These are phyloP conservation scores for Halophytophthora batemanensis DNA, from an alignment of 352 stramenopile genomes.

Conservation along the genomic window DNA sequence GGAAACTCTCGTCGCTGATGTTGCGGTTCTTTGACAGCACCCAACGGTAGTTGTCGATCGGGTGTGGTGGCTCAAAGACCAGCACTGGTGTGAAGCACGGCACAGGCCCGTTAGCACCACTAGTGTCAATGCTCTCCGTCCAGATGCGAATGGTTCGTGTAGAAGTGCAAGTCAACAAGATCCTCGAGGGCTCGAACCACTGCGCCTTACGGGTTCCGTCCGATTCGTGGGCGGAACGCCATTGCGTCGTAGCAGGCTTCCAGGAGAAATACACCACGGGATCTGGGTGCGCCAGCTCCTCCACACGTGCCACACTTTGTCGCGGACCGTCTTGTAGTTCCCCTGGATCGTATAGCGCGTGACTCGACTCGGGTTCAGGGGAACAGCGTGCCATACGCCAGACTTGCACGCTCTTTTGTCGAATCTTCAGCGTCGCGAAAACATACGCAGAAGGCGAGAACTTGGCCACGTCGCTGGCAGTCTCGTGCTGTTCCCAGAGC, in stretches of 20 bases:
- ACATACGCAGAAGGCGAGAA: constrained; percentile 74
- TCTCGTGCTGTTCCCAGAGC: constrained; percentile 18
- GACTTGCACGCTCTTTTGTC: constrained; percentile 39
- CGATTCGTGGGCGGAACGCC: constrained; percentile 44
- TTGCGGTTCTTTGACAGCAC: constrained; percentile 80
- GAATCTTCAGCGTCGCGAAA: constrained; percentile 45
- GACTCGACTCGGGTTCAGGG: constrained; percentile 10
- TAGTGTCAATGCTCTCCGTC: constrained; percentile 38
- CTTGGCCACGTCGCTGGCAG: constrained; percentile 53
- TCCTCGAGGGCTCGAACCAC: constrained; percentile 71
- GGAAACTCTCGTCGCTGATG: constrained; percentile 76
- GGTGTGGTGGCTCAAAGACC: constrained; percentile 47
- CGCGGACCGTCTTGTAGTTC: background rate
- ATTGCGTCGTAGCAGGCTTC: constrained; percentile 69
- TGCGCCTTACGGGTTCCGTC: constrained; percentile 57
- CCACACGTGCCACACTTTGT: constrained; percentile 20
- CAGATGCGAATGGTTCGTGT: constrained; percentile 57
- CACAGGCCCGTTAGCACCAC: background rate
- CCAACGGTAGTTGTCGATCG: constrained; percentile 71
- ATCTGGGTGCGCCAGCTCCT: constrained; percentile 53
- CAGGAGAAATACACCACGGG: constrained; percentile 77
- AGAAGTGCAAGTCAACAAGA: constrained; percentile 71
- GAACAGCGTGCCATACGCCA: constrained; percentile 46
- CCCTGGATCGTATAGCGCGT: constrained; percentile 6
- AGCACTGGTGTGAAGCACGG: constrained; percentile 34